These are phyloP conservation scores for Rhynchospora breviuscula DNA, from an alignment of 176 grass and related monocot genomes.

Conservation along the genomic window DNA sequence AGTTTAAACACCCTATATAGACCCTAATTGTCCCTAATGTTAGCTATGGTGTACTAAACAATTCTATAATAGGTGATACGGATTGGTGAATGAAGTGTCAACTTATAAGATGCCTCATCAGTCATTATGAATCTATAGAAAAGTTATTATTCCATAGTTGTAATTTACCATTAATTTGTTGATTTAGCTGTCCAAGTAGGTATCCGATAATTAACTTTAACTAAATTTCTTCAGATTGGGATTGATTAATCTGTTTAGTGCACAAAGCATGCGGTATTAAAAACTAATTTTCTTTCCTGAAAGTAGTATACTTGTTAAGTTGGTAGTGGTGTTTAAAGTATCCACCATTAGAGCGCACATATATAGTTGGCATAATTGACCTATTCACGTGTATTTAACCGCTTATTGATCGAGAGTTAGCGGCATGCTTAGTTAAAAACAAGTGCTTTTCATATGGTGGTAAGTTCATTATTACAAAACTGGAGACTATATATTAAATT, in stretches of 20 bases:
- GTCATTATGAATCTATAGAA: not conserved
- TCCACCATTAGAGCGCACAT: not conserved
- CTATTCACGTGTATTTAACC: not conserved
- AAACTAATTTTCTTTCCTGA: not conserved
- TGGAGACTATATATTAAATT: too few species aligned
- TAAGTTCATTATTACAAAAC: too few species aligned
- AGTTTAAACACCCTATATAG: constrained; percentile 3
- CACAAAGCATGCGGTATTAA: constrained; percentile 10
- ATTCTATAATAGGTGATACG: not conserved
- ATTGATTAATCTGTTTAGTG: not conserved
- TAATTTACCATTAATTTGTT: not conserved
- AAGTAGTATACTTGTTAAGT: not conserved
- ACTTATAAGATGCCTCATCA: not conserved
- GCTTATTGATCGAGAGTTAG: not conserved
- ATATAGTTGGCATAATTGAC: not conserved
- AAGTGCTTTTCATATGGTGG: not conserved
- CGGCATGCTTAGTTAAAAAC: not conserved
- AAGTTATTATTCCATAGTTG: not conserved
- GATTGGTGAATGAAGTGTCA: not conserved
- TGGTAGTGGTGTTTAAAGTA: not conserved
- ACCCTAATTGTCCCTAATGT: constrained; percentile 6
- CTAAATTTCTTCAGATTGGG: not conserved
- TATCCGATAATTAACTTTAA: not conserved
- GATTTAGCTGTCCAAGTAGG: not conserved
- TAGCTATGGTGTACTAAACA: not conserved